Evolutionary conservation across 352 stramenopile genomes (phyloP), one percentile per base, ranked within the genome.

Genomic region (Globisporangium echinulatum): DNA sequence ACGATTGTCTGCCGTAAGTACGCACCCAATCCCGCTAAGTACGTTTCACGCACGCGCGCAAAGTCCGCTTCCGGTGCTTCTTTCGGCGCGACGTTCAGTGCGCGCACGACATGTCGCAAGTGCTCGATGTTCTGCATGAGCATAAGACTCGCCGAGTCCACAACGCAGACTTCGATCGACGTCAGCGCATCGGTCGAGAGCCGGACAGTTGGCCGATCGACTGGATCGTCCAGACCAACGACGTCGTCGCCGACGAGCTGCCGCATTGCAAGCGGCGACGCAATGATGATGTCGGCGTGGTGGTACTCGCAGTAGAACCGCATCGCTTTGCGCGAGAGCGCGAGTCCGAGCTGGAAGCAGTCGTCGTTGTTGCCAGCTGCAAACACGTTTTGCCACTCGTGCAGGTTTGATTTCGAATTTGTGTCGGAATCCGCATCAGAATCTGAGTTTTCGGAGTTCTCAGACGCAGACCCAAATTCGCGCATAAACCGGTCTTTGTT

Each of bases 101-200:
- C 79, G 10, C 75, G 77, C 42, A 92, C 54, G 6, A 92, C 70
- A 15, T 72, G 68, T 1, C 80, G 83, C 54, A 92, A 49, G 58
- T 92, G 83, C 19, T 92, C 83, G 37, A 92, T 61, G 64, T 92
- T 92, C 61, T 92, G 83, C 83, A 92, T 92, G 0, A 81, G 56
- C 61, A 92, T 74, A 5, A 92, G 63, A 63, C 78, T 92, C 17
- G 75, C 81, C 13, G 80, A 92, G 64, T 92, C 83, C 3, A 90
- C 69, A n/a, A 92, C 72, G 61, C 83, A 92, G 5, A 92, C 71
- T 62, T 92, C 83, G 52, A 92, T 90, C 1, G 78, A 83, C 38
- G 83, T 88, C 36, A 92, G 58, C 56, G 87, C 85, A 36, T 87
- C 81, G 8, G 67, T 78, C 14, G 83, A 87, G 39, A 92, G 58